A percentile compares a stretch with the other conserved stretches of the same genome.
Conservation (phyloP, 306 rosid genomes). For the Styphnolobium japonicum region DNA sequence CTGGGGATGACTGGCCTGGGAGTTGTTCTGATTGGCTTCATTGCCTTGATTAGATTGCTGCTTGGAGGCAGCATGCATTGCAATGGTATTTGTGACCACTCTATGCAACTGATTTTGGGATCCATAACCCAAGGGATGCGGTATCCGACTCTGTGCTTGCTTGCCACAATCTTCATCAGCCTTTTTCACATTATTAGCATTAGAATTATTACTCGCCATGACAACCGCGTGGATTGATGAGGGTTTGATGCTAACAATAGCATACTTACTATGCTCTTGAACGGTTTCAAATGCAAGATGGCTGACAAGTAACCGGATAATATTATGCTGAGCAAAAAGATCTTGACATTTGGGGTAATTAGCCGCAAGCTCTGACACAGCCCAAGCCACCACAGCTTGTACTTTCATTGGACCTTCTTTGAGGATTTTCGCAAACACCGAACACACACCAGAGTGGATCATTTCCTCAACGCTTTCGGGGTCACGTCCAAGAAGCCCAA, state of each 20-base stretch:
- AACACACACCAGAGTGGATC: conserved; percentile 67
- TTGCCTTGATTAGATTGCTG: conserved; percentile 17
- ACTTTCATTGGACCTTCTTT: conserved; percentile 88
- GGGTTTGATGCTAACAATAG: conserved; percentile 53
- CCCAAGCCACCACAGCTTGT: conserved; percentile 71
- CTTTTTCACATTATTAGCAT: neutral
- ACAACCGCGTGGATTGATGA: conserved; percentile 78
- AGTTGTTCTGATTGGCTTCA: conserved; percentile 6
- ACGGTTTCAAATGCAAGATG: conserved; percentile 92
- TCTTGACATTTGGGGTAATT: conserved; percentile 80
- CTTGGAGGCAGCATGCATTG: conserved; percentile 41
- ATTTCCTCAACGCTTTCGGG: conserved; percentile 66
- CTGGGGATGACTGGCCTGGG: conserved; percentile 15
- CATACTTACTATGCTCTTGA: conserved; percentile 86
- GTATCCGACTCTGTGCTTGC: conserved; percentile 26
- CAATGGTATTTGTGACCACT: conserved; percentile 63
- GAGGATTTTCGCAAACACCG: conserved; percentile 63
- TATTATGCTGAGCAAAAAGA: conserved; percentile 81
- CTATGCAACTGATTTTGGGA: conserved; percentile 50
- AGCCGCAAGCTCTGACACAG: conserved; percentile 71
- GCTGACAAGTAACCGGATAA: conserved; percentile 67
- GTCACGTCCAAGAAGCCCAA: conserved; percentile 74
- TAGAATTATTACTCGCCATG: conserved; percentile 49
- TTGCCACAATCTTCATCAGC: conserved; percentile 30
- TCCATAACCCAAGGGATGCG: conserved; percentile 60